Percentiles rank a stretch among this genome's conserved stretches.
These are phyloP conservation scores for Cyberlindnera misumaiensis DNA, from an alignment of 805 yeast species.

Conservation along the genomic window DNA sequence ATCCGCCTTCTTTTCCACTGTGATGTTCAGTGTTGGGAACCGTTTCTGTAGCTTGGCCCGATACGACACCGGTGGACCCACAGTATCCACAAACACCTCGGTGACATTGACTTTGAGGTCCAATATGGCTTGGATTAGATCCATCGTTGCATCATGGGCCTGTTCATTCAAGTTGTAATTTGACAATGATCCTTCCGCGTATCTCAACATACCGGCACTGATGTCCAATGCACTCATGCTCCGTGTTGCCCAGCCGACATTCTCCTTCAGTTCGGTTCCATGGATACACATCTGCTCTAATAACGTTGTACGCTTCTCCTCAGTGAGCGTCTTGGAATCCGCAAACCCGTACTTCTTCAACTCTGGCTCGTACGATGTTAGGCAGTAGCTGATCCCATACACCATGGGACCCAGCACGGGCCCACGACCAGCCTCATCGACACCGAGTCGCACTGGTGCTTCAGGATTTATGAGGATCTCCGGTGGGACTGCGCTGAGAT, in stretches of 20 bases:
- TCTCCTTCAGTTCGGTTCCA: conserved; percentile 36
- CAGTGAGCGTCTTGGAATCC: conserved; percentile 85
- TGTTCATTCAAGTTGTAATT: conserved; percentile 78
- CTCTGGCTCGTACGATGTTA: conserved; percentile 39
- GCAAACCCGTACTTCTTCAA: conserved; percentile 72
- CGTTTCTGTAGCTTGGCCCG: conserved; percentile 61
- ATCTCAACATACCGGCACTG: conserved; percentile 75
- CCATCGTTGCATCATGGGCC: conserved; percentile 92
- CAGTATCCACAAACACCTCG: conserved; percentile 88
- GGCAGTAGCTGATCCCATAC: conserved; percentile 79
- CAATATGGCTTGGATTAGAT: conserved; percentile 58
- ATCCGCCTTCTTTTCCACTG: conserved; percentile 94
- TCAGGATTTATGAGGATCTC: conserved; percentile 26
- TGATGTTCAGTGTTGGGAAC: conserved; percentile 67
- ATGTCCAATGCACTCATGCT: conserved; percentile 84
- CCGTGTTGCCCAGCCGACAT: conserved; percentile 85
- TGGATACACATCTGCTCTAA: conserved; percentile 50
- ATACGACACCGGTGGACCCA: conserved; percentile 88
- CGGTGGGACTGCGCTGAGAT: conserved; percentile 43
- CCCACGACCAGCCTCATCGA: conserved; percentile 98
- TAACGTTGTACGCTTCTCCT: conserved; percentile 55
- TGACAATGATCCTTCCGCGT: conserved; percentile 23
- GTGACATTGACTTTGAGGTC: conserved; percentile 54
- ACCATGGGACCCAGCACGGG: conserved; percentile 99
- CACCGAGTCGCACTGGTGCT: conserved; percentile 60